Evolutionary conservation across 1,139 yeast genomes (phyloP).

Genomic region (Sugiyamaella sp.): DNA sequence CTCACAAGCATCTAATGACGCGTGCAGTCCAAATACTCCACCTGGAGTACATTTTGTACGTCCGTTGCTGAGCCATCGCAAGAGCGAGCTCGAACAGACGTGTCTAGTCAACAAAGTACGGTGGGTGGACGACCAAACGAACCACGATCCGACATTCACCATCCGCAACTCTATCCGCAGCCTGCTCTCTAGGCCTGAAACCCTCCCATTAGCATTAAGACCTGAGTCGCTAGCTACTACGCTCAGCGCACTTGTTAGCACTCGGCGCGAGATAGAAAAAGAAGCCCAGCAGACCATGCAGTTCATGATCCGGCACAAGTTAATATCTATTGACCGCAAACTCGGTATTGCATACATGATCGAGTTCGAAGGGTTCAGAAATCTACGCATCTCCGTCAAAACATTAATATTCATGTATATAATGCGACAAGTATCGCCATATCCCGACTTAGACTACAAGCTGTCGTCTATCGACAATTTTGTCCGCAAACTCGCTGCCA

Average conservation of each 20-base stretch:
- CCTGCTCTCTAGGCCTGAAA: conserved; percentile 25
- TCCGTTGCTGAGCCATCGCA: conserved; percentile 56
- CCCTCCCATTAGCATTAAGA: conserved; percentile 21
- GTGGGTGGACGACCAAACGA: conserved; percentile 76
- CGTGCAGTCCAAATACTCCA: conserved; percentile 30
- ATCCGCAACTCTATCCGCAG: conserved; percentile 51
- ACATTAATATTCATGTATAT: conserved; percentile 20
- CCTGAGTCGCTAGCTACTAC: conserved; percentile 19
- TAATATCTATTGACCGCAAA: conserved; percentile 15
- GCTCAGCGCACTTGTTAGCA: conserved; percentile 2
- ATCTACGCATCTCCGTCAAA: conserved; percentile 20
- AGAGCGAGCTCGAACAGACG: conserved; percentile 50
- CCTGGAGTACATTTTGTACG: conserved; percentile 43
- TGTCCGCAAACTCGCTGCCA: conserved; percentile 1
- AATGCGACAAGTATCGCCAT: conserved; percentile 25
- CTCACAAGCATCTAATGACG: too few relatives aligned
- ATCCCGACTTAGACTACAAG: conserved; percentile 23
- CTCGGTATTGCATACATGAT: conserved; percentile 19
- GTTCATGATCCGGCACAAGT: conserved; percentile 6
- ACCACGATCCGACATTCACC: conserved; percentile 57
- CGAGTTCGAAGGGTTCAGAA: conserved; percentile 20
- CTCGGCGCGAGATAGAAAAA: conserved; percentile 15
- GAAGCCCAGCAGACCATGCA: conserved; percentile 17
- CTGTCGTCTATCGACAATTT: conserved; percentile 24
- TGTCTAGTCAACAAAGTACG: conserved; percentile 47